Conservation (phyloP, 306 rosid genomes). For the Cucurbita ficifolia region DNA sequence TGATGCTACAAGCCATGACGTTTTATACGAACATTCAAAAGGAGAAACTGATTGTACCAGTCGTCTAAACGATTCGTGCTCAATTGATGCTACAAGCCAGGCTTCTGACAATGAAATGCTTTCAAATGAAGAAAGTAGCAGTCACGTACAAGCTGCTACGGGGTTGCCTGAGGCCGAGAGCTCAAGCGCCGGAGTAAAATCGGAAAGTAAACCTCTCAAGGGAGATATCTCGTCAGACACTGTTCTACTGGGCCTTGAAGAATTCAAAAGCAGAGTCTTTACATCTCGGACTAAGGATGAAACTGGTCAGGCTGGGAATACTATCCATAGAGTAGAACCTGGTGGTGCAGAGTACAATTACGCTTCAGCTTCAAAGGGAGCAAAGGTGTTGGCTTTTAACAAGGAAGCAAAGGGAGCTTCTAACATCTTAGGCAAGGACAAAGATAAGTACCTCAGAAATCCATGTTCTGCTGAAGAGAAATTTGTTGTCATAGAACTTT, state of each 20-base stretch:
- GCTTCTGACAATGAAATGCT: slow-evolving; percentile 17
- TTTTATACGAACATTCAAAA: not conserved
- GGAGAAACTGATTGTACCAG: slow-evolving; percentile 11
- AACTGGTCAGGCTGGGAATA: slow-evolving; percentile 38
- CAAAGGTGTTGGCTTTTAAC: slow-evolving; percentile 85
- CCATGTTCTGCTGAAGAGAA: slow-evolving; percentile 89
- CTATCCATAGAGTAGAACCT: slow-evolving; percentile 75
- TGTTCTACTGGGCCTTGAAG: slow-evolving; percentile 83
- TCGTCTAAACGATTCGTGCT: slow-evolving; percentile 17
- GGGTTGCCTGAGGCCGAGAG: slow-evolving; percentile 25
- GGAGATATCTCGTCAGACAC: slow-evolving; percentile 30
- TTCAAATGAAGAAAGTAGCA: slow-evolving; percentile 15
- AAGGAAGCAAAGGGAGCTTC: slow-evolving; percentile 98
- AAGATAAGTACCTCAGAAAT: slow-evolving; percentile 87
- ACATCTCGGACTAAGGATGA: slow-evolving; percentile 41
- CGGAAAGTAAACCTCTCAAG: slow-evolving; percentile 38
- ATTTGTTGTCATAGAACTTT: slow-evolving; percentile 70
- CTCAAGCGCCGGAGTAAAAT: slow-evolving; percentile 20
- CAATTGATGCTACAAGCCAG: slow-evolving; percentile 14
- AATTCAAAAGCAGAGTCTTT: slow-evolving; percentile 74
- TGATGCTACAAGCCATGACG: slow-evolving; percentile 10
- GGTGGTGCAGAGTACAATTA: slow-evolving; percentile 81
- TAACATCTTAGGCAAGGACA: slow-evolving; percentile 62
- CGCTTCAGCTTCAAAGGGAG: slow-evolving; percentile 96
- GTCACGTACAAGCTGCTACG: slow-evolving; percentile 2